Conservation (phyloP, 2,329 filamentous ascomycete genomes). For the Diaporthe nobilis region DNA sequence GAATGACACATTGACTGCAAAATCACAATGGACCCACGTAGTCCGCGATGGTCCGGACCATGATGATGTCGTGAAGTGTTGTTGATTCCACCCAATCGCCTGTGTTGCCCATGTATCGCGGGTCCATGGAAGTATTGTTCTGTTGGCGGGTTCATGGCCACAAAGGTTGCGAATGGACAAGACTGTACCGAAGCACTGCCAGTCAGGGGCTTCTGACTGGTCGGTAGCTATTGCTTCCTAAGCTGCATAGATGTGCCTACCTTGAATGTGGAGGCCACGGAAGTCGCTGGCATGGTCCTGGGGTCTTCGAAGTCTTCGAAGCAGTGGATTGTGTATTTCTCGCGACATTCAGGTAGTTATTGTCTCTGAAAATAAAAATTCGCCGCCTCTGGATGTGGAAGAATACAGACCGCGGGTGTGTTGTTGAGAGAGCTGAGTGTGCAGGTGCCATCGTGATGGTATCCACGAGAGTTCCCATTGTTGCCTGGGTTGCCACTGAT, state of each 20-base stretch:
- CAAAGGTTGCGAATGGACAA: not conserved
- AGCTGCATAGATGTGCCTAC: not conserved
- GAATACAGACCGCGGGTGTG: not conserved
- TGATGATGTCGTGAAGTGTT: not conserved
- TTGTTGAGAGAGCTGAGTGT: not conserved
- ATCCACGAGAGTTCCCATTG: too few species aligned
- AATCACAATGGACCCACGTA: not conserved
- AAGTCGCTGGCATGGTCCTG: not conserved
- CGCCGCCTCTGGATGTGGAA: too few species aligned
- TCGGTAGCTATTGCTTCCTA: not conserved
- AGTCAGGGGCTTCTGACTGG: not conserved
- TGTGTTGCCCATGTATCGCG: not conserved
- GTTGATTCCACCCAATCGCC: not conserved
- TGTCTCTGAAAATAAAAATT: not conserved
- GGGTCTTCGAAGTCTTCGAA: not conserved
- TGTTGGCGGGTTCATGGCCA: too few species aligned
- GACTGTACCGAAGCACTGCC: not conserved
- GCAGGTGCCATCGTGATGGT: not conserved
- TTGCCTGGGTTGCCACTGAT: too few species aligned
- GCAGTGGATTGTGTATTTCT: not conserved
- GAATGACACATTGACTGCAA: not conserved
- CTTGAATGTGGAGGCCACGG: not conserved
- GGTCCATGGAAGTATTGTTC: not conserved
- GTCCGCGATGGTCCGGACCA: not conserved
- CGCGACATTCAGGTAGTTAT: not conserved